Evolutionary conservation across 139 green algal species (phyloP), one percentile per base, ranked within the genome.

Genomic region (Coccomyxa sp.): DNA sequence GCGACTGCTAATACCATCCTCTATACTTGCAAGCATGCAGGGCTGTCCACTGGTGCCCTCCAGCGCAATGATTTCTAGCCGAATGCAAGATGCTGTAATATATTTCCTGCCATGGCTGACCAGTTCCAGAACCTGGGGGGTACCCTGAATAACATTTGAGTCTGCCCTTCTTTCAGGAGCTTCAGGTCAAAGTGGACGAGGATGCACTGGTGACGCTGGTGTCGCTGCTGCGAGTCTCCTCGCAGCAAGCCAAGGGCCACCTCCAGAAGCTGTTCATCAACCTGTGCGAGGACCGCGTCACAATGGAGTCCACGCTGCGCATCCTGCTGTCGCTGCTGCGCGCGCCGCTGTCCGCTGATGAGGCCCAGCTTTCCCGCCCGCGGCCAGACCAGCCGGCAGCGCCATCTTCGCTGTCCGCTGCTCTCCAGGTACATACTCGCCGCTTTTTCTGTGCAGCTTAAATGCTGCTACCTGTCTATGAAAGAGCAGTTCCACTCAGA

Each of bases 211-310:
- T 84, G 3, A 84, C 90, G 68, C 88, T 98, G 68, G 79, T 96
- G 18, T 80, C 81, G 10, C 85, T 98, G 82, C 86, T 97, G 82
- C 84, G 85, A 28, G 74, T 95, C 38, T 83, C 83, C 71, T 85
- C 88, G 87, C 90, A 88, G 13, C 80, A 92, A 58, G 82, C 68
- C 85, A 96, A 92, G 84, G 68, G 32, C 51, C 87, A 92, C 58
- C 89, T 98, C 75, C 92, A 95, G 82, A 88, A 90, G 14, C 79
- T 98, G 82, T 88, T 98, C 13, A 79, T 93, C 77, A 98, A 98
- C 86, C 86, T 98, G 58, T 94, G 88, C 67, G 79, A 82, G 11
- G 92, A 97, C 86, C 76, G 86, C 3, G 76, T 68, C 28, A 94
- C 91, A 0, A 84, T 94, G 28, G 28, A 57, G 27, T 31, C 82